phyloP scores from a whole-genome alignment of 345 rosid species.

The Turritis glabra region DNA sequence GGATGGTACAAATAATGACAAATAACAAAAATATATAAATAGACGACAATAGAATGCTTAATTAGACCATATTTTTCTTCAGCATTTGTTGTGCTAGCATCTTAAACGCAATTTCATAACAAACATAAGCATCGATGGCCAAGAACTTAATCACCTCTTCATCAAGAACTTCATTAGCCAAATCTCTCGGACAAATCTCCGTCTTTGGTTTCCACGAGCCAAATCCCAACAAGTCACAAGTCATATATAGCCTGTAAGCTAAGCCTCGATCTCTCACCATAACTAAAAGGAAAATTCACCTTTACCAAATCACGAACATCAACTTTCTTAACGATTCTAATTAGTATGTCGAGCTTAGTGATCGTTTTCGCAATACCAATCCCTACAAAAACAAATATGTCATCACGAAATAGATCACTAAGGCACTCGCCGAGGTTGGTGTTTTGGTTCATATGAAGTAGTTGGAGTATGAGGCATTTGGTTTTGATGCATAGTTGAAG shows the following conservation, averaged over 20 bases:
- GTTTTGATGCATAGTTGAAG: constrained; percentile 28
- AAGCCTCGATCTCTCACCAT: constrained; percentile 6
- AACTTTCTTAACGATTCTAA: constrained; percentile 11
- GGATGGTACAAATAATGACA: neutral
- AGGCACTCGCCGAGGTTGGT: constrained; percentile 9
- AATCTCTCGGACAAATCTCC: constrained; percentile 8
- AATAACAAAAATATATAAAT: neutral
- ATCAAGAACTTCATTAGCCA: constrained; percentile 20
- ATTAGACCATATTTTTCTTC: too few relatives aligned
- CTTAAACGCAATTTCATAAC: constrained; percentile 24
- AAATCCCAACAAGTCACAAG: constrained; percentile 22
- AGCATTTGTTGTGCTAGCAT: neutral
- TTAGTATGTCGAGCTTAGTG: neutral
- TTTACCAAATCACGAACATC: constrained; percentile 32
- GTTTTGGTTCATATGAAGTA: constrained; percentile 21
- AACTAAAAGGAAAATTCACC: constrained; percentile 22
- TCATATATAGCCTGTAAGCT: constrained; percentile 30
- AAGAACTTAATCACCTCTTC: constrained; percentile 31
- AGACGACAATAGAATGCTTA: neutral
- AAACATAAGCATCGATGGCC: constrained; percentile 30
- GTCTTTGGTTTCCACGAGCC: constrained; percentile 25
- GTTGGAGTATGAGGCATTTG: constrained; percentile 34
- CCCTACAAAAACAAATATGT: constrained; percentile 24
- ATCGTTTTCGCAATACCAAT: constrained; percentile 18
- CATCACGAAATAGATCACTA: constrained; percentile 11